Evolutionary conservation across 1,139 yeast genomes (phyloP), one percentile per base, ranked within the genome.

Genomic region (Diutina rugosa): DNA sequence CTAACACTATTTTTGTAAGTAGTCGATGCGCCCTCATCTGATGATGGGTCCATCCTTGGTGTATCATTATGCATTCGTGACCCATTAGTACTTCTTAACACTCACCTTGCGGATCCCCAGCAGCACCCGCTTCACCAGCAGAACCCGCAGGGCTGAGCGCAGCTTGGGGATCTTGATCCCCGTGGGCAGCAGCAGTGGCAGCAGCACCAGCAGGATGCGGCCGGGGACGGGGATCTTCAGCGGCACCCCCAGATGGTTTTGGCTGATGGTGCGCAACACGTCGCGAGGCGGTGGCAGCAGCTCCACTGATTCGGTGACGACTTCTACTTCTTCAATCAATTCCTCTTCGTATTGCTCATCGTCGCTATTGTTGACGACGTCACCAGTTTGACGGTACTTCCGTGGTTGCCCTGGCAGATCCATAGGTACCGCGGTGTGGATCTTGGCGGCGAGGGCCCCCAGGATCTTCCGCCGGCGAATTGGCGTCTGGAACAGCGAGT

Each of bases 381-480:
- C 59, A 54, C 61, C 51, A 55, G 61, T 54, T 55, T 56, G 57
- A 45, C 77, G 65, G 54, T 78, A 78, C 65, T 93, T 93, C 67
- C 99, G 80, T 44, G 99, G 99, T 70, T 93, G 99, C 1, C 99
- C 99, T 0, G 99, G 98, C 1, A 97, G 89, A 55, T 90, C 90
- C 61, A 81, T 81, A 2, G 98, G 99, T 30, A 93, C 90, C 0
- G 93, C 95, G 21, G 84, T 80, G 63, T 81, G 87, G 47, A 83
- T 80, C 59, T 84, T 81, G 51, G 82, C 79, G 51, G 87, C 86
- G 58, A 87, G 77, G 18, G 85, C 87, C 1, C 87, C 85, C 54
- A 90, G 81, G 56, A 87, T 76, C 61, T 80, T 82, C 60, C 89
- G 76, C 65, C 95, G 79, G 67, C 91, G 82, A 4, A 81, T 73